Evolutionary conservation across 306 rosid genomes (phyloP), one percentile per base, ranked within the genome.

Genomic region (Glycine latifolia): DNA sequence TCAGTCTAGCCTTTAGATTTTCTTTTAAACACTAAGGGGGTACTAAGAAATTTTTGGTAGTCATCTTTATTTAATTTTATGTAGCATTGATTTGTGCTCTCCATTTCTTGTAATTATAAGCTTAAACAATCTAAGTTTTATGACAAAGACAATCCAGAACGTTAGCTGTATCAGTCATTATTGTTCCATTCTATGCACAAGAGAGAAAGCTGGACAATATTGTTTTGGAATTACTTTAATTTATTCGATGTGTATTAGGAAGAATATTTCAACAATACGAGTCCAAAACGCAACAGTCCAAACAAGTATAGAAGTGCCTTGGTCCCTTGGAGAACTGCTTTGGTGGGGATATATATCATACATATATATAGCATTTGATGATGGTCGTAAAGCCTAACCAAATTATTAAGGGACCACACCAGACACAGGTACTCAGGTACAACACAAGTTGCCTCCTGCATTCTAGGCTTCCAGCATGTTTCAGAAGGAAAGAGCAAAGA

Each of bases 281-380:
- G 67, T 70, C 67, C 60, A 79, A 79, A 78, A 69, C 12, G 41
- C 49, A 79, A 79, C 20, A 44, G 11, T 79, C 76, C 82, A 79
- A 68, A 66, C 4, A 53, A 54, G 44, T 16, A 37, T 37, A 66
- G 44, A n/a, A 41, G n/a, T 50, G n/a, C 13, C 35, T 48, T 12
- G 16, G n/a, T 50, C 10, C 13, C 35, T 48, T 12, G 16, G 54
- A 41, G 58, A 61, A 15, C 35, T 76, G 61, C 11, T n/a, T 7
- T 73, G 26, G 71, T 60, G 81, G 58, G 59, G 68, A 60, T 46
- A 60, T 46, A 60, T 60, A 8, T 60, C 72, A 33, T 41, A 20
- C 26, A 41, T 5, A 35, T 35, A 35, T 41, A 41, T 77, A 8
- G 73, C 52, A 49, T 55, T 69, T 79, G 70, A 41, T 41, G 39